Evolutionary conservation across 129 eudicot genomes (phyloP).

Genomic region (Oenanthe sinensis): DNA sequence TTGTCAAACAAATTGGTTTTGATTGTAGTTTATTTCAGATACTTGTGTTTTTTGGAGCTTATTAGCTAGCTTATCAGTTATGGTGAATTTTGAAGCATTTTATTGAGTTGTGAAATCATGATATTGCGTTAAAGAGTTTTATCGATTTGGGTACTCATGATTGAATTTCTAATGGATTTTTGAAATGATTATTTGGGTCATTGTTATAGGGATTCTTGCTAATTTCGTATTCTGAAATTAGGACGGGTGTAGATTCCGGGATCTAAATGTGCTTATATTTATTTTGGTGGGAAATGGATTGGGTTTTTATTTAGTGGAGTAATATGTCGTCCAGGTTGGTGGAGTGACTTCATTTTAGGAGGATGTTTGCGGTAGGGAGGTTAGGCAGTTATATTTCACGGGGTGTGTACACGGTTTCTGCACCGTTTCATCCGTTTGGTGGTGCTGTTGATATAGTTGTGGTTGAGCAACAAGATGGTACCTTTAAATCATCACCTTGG

Average conservation of each 20-base stretch:
- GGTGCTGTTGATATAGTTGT: constrained; percentile 98
- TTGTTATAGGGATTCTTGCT: neutral
- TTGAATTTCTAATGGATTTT: neutral
- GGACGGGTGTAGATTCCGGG: neutral
- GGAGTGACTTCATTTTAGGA: neutral
- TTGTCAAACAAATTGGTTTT: neutral
- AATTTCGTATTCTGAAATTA: neutral
- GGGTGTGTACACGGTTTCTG: constrained; percentile 69
- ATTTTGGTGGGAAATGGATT: constrained; percentile 2
- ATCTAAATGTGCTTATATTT: neutral
- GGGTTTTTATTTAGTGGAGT: neutral
- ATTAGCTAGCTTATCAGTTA: neutral
- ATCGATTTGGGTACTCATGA: neutral
- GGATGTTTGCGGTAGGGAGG: constrained; percentile 75
- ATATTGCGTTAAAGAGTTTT: neutral
- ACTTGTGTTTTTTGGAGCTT: neutral
- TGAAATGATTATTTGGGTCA: neutral
- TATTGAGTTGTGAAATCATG: constrained; percentile 6
- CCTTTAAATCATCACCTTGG: constrained; percentile 94
- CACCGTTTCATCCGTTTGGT: constrained; percentile 91
- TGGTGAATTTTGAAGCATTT: neutral
- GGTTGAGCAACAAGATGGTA: constrained; percentile 84
- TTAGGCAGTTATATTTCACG: constrained; percentile 73
- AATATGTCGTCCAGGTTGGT: constrained; percentile 8
- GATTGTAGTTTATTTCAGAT: neutral